phyloP scores from a whole-genome alignment of 2,329 filamentous ascomycete species.

The Setomelanomma holmii region DNA sequence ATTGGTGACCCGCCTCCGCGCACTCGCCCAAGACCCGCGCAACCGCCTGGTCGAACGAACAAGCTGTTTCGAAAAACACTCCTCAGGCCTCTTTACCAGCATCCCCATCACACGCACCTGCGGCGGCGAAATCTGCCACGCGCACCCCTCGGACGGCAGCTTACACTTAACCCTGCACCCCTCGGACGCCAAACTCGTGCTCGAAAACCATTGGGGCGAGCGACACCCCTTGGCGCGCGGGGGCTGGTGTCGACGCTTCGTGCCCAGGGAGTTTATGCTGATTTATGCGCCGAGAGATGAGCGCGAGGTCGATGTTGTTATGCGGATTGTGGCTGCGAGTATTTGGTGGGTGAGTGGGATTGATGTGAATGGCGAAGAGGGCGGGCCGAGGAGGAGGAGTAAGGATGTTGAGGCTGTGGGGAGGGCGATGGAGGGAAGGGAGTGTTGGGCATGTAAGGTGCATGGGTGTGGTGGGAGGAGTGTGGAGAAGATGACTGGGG shows the following conservation, averaged over 20 bases:
- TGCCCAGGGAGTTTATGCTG: constrained; percentile 79
- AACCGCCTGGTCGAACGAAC: constrained; percentile 59
- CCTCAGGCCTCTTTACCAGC: constrained; percentile 74
- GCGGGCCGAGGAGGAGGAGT: constrained; percentile 29
- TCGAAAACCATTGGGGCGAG: constrained; percentile 82
- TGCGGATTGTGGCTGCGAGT: constrained; percentile 74
- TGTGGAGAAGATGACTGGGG: constrained; percentile 35
- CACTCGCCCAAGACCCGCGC: constrained; percentile 28
- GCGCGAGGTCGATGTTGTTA: constrained; percentile 71
- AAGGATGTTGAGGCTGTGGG: constrained; percentile 29
- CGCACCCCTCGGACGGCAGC: constrained; percentile 77
- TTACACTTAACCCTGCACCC: constrained; percentile 84
- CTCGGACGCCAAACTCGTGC: constrained; percentile 73
- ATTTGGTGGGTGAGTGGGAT: constrained; percentile 69
- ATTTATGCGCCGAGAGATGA: constrained; percentile 79
- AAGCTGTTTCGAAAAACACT: constrained; percentile 84
- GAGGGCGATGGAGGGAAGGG: constrained; percentile 23
- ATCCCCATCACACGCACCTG: constrained; percentile 73
- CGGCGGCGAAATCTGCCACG: constrained; percentile 82
- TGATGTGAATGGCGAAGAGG: constrained; percentile 33
- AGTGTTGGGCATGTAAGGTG: constrained; percentile 36
- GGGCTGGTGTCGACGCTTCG: constrained; percentile 70
- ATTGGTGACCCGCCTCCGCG: constrained; percentile 26
- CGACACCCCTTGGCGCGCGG: constrained; percentile 70
- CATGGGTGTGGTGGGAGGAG: constrained; percentile 31